Base-by-base conservation (phyloP, 2,329 filamentous ascomycete species). In the Pseudovirgaria hyperparasitica region DNA sequence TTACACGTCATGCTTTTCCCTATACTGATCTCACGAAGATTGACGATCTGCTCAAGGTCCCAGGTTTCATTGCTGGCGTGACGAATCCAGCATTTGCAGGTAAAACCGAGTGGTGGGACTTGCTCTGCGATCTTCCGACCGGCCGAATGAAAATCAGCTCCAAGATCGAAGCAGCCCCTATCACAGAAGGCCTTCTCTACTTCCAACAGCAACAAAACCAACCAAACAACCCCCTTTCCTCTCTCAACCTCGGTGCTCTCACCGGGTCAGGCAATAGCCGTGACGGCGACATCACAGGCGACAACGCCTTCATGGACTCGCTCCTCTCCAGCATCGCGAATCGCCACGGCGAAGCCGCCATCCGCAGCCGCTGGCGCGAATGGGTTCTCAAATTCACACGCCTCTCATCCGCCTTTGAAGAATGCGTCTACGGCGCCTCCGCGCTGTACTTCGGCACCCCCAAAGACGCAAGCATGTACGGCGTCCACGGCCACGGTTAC, bases 11-110 rank as follows among this genome's bases (percentile, higher is more conserved):
- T 56, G 90, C 90, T 1, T 98, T 98, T 48, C 90, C 90, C 2
- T 98, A 98, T 48, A 98, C 90, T 1, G 90, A 98, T 58, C 66
- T 98, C 22, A 94, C 85, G 37, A 98, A 98, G 57, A 86, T 98
- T 33, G 90, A 98, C 40, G 90, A 96, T 49, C 68, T 98, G 8
- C 67, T 98, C 25, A 87, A 92, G 43, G 90, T 98, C 0, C 87
- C 90, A 5, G 90, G 90, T 2, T 98, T 98, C 55, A 93, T 98
- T 42, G 90, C 90, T 3, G 90, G 90, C 31, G 90, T 98, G 21
- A 98, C 87, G 2, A 98, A 98, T 48, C 90, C 90, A 5, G 87
- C 85, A 0, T 98, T 98, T 50, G 85, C 87, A 35, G 74, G 85
- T 45, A 87, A 96, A 45, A 82, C 81, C 0, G 86, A 94, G 50